Percentiles rank a stretch among this genome's conserved stretches.
These are phyloP conservation scores for Fraxinus greggii DNA, from an alignment of 305 asterid species.

Conservation along the genomic window DNA sequence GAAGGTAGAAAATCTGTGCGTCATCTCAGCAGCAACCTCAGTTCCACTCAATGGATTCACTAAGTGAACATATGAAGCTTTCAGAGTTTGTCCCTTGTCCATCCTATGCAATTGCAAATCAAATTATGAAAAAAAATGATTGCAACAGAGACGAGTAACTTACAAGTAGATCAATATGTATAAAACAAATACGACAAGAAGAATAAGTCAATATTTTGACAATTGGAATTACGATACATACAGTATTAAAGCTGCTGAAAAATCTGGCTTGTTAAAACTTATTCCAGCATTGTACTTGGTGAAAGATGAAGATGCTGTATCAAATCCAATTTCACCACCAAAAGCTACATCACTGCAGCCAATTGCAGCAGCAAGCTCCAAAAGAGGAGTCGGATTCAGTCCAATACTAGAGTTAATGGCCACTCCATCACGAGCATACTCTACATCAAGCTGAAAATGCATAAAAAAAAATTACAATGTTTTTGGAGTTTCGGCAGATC, in stretches of 20 bases:
- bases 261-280: conserved; percentile 70
- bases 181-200: neutral
- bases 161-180: neutral
- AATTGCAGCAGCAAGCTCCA: conserved; percentile 75
- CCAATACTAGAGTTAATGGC: conserved; percentile 80
- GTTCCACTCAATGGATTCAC: conserved; percentile 57
- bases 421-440: conserved; percentile 62
- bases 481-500: neutral
- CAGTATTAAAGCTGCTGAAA: conserved; percentile 73
- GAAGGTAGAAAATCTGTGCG: conserved; percentile 56
- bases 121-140: neutral
- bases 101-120: conserved; percentile 37
- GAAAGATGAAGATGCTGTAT: conserved; percentile 68
- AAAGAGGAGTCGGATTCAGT: conserved; percentile 67
- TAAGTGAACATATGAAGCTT: conserved; percentile 71
- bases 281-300: conserved; percentile 76
- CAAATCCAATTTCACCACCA: conserved; percentile 78
- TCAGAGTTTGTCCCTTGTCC: conserved; percentile 75
- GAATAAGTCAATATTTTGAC: neutral
- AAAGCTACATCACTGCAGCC: conserved; percentile 60
- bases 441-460: conserved; percentile 68
- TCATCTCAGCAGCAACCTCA: conserved; percentile 83
- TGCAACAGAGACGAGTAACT: neutral
- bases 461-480: conserved; percentile 1
- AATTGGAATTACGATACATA: conserved; percentile 32